Conservation (phyloP, 306 rosid species). For the Quercus bicolor region DNA sequence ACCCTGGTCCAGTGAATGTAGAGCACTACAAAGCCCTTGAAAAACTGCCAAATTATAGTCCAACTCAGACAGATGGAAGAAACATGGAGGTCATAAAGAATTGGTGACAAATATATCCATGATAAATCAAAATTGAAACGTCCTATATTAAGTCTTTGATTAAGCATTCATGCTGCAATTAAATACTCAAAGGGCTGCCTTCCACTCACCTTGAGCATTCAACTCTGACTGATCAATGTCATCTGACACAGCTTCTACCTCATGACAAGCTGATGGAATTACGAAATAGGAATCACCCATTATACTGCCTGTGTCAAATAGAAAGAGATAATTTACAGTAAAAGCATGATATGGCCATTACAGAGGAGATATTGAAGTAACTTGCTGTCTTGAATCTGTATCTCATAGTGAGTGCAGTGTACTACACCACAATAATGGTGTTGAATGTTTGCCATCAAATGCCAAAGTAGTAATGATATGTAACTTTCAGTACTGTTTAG, state of each 20-base stretch:
- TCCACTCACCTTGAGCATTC: constrained; percentile 55
- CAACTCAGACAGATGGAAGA: constrained; percentile 17
- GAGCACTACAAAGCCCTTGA: constrained; percentile 24
- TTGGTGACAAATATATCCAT: constrained; percentile 8
- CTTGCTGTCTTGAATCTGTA: constrained; percentile 5
- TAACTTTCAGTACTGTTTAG: no score
- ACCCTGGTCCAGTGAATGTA: constrained; percentile 30
- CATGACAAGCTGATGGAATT: constrained; percentile 45
- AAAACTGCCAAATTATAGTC: constrained; percentile 24
- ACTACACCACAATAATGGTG: not conserved
- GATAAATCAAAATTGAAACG: not conserved
- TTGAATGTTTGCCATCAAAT: not conserved
- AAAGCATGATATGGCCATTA: not conserved
- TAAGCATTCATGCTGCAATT: constrained; percentile 11
- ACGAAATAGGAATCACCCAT: constrained; percentile 63
- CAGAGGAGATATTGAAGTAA: not conserved
- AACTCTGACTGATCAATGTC: constrained; percentile 47
- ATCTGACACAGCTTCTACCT: constrained; percentile 45
- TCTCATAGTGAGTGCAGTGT: not conserved
- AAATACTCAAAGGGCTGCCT: constrained; percentile 20
- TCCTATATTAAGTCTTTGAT: not conserved
- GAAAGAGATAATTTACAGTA: constrained; percentile 9
- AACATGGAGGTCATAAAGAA: constrained; percentile 16
- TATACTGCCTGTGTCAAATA: constrained; percentile 50
- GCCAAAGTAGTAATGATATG: no score